Evolutionary conservation across 805 yeast genomes (phyloP).

Genomic region (Cyberlindnera maritima): DNA sequence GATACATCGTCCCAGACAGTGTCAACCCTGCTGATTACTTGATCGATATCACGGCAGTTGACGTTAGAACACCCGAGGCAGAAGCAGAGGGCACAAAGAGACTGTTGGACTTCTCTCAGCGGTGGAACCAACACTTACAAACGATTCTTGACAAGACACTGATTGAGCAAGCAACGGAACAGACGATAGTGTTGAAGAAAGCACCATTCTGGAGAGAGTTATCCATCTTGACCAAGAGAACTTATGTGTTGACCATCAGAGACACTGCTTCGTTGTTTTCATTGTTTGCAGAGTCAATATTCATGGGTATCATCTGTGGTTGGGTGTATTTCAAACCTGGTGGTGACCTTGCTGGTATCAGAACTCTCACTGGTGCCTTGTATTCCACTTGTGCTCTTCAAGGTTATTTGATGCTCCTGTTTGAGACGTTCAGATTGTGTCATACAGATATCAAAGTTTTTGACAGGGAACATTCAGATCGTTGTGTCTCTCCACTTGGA

Average conservation of each 20-base stretch:
- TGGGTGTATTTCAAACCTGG: conserved; percentile 76
- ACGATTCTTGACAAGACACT: not conserved
- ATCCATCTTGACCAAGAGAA: conserved; percentile 38
- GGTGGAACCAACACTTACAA: conserved; percentile 33
- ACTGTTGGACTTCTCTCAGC: conserved; percentile 29
- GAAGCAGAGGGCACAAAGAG: conserved; percentile 34
- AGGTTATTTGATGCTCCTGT: conserved; percentile 53
- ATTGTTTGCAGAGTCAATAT: conserved; percentile 16
- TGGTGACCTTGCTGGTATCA: conserved; percentile 54
- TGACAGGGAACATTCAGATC: conserved; percentile 72
- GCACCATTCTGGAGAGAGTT: conserved; percentile 46
- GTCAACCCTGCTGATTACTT: conserved; percentile 53
- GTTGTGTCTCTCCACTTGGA: conserved; percentile 63
- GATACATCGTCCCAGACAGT: conserved; percentile 38
- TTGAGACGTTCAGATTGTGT: conserved; percentile 58
- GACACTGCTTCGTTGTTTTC: conserved; percentile 41
- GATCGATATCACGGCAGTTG: conserved; percentile 49
- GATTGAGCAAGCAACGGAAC: not conserved
- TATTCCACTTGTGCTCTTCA: conserved; percentile 54
- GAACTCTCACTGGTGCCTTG: conserved; percentile 52
- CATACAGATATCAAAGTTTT: conserved; percentile 53
- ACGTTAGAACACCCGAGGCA: conserved; percentile 35
- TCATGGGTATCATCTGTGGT: conserved; percentile 44
- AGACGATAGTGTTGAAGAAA: conserved; percentile 15
- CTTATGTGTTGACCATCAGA: conserved; percentile 39